A percentile compares a stretch with the other conserved stretches of the same genome.
These are phyloP conservation scores for Plasmodium malariae DNA, from an alignment of 169 alveolate genomes.

Conservation along the genomic window DNA sequence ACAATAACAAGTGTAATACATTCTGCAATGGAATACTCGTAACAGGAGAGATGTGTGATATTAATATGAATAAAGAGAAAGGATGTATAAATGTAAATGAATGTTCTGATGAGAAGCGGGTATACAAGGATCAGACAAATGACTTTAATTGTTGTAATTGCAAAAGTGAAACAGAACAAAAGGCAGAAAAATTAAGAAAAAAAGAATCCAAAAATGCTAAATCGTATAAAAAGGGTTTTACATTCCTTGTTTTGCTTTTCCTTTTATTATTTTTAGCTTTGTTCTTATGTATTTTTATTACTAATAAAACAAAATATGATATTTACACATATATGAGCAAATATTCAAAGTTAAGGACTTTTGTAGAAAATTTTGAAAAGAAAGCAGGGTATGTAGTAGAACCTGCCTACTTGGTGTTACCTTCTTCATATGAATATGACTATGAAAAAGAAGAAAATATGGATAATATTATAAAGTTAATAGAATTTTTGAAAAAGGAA, in stretches of 20 bases:
- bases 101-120: too few relatives aligned
- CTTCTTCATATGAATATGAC: conserved; percentile 21
- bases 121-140: too few relatives aligned
- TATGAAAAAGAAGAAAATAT: conserved; percentile 45
- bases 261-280: conserved; percentile 8
- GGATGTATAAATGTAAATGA: too few relatives aligned
- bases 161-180: too few relatives aligned
- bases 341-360: background rate
- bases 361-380: conserved; percentile 35
- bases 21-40: too few relatives aligned
- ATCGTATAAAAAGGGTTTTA: background rate
- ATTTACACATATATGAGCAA: conserved; percentile 29
- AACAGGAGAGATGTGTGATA: too few relatives aligned
- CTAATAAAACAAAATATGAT: background rate
- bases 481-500: conserved; percentile 34
- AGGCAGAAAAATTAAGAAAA: background rate
- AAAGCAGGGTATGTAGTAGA: conserved; percentile 57
- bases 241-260: background rate
- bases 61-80: too few relatives aligned
- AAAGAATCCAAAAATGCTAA: background rate
- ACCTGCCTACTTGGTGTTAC: conserved; percentile 58
- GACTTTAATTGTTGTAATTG: too few relatives aligned
- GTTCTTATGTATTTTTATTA: conserved; percentile 24
- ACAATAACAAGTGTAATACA: too few relatives aligned
- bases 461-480: conserved; percentile 23